Evolutionary conservation across 2,329 filamentous ascomycete genomes (phyloP).

Genomic region (Nigrospora sphaerica): DNA sequence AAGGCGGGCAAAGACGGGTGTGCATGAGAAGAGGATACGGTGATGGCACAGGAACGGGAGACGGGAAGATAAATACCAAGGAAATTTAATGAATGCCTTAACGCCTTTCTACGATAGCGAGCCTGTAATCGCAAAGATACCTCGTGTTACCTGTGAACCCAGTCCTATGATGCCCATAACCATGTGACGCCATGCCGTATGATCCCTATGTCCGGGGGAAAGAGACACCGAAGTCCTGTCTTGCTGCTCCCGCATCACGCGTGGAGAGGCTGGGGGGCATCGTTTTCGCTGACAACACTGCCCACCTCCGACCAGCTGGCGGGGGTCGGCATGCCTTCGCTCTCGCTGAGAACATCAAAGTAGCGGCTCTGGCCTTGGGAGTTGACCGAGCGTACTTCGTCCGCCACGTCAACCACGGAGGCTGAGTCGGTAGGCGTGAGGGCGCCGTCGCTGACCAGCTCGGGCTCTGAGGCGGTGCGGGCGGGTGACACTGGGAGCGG

Average conservation of each 20-base stretch:
- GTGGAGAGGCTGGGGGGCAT: constrained; percentile 15
- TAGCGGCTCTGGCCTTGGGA: constrained; percentile 29
- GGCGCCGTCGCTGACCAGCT: constrained; percentile 44
- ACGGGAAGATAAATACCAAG: too few species aligned
- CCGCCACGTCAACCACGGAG: constrained; percentile 43
- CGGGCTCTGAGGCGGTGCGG: constrained; percentile 40
- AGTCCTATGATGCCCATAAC: background rate
- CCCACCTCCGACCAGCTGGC: constrained; percentile 60
- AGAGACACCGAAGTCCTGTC: background rate
- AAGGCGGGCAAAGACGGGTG: too few species aligned
- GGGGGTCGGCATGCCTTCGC: constrained; percentile 52
- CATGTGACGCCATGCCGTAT: constrained; percentile 2
- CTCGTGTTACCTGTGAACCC: background rate
- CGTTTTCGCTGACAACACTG: constrained; percentile 53
- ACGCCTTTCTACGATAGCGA: too few species aligned
- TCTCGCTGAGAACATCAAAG: constrained; percentile 53
- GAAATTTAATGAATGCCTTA: too few species aligned
- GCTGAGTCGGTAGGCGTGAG: constrained; percentile 53
- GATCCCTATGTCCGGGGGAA: background rate
- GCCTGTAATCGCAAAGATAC: too few species aligned
- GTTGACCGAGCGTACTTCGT: constrained; percentile 31
- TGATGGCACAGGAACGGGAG: too few species aligned
- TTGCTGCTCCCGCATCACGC: background rate
- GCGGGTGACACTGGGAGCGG: constrained; percentile 47
- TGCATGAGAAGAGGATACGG: too few species aligned